A percentile compares a stretch with the other conserved stretches of the same genome.
Conservation (phyloP, 371 early-diverging fungal species). For the Mucor indicus region DNA sequence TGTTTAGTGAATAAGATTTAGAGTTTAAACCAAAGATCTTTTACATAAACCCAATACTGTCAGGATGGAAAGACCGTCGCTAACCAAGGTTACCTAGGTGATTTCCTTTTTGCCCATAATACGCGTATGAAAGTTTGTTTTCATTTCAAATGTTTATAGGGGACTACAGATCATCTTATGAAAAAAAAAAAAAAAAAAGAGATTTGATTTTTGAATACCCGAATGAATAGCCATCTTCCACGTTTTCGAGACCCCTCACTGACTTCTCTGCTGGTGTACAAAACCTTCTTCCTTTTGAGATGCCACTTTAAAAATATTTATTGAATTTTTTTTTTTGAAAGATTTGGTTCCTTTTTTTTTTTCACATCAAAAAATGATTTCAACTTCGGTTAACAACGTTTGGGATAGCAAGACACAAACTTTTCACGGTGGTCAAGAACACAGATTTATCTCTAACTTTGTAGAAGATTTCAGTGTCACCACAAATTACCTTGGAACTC, state of each 20-base stretch:
- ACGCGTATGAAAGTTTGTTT: too few species aligned
- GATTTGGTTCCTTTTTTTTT: neutral
- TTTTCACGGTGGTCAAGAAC: slow-evolving; percentile 88
- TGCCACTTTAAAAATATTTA: neutral
- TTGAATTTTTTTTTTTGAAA: neutral
- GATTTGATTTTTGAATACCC: neutral
- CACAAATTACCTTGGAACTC: slow-evolving; percentile 82
- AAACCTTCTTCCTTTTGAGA: neutral
- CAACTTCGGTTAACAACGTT: slow-evolving; percentile 16
- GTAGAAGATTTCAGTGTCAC: slow-evolving; percentile 88
- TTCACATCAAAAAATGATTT: neutral
- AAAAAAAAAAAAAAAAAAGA: too few species aligned
- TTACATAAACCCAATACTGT: too few species aligned
- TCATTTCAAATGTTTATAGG: too few species aligned
- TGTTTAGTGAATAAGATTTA: too few species aligned
- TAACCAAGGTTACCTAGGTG: too few species aligned
- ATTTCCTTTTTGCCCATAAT: too few species aligned
- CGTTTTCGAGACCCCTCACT: neutral
- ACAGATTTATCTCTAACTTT: slow-evolving; percentile 76
- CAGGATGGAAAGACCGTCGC: too few species aligned
- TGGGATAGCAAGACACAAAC: slow-evolving; percentile 85
- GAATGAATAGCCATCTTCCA: neutral
- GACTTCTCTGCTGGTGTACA: neutral
- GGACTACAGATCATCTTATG: too few species aligned
- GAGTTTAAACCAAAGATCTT: too few species aligned